phyloP scores from a whole-genome alignment of 1,284 basidiomycete species.

The Gomphus sp. region DNA sequence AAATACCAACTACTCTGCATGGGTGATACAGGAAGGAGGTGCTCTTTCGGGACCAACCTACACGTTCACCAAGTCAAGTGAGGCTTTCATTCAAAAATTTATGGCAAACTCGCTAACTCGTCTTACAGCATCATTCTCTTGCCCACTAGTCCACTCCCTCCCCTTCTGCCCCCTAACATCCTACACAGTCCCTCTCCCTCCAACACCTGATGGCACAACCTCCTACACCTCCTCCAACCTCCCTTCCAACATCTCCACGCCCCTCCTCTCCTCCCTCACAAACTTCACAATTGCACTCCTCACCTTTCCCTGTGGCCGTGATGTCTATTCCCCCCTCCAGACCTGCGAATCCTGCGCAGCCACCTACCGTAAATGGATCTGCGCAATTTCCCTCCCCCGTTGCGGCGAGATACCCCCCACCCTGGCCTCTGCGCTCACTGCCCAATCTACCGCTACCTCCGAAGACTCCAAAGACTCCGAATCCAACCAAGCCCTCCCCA shows the following conservation, averaged over 20 bases:
- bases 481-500: not conserved
- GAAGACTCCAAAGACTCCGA: not conserved
- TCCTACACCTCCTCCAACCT: slow-evolving; percentile 46
- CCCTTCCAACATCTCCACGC: slow-evolving; percentile 36
- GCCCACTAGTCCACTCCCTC: slow-evolving; percentile 62
- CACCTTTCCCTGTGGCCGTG: slow-evolving; percentile 71
- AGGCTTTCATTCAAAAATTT: slow-evolving; percentile 14
- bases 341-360: slow-evolving; percentile 68
- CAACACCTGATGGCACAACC: slow-evolving; percentile 25
- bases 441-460: slow-evolving; percentile 2
- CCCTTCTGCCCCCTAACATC: slow-evolving; percentile 66
- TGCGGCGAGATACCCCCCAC: slow-evolving; percentile 30
- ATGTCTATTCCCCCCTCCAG: slow-evolving; percentile 71
- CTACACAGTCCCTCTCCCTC: slow-evolving; percentile 61
- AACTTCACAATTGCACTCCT: slow-evolving; percentile 69
- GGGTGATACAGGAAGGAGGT: slow-evolving; percentile 41
- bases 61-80: slow-evolving; percentile 63
- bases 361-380: slow-evolving; percentile 75
- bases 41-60: slow-evolving; percentile 54
- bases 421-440: slow-evolving; percentile 18
- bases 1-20: slow-evolving; percentile 64
- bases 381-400: slow-evolving; percentile 65
- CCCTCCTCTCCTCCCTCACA: slow-evolving; percentile 50
- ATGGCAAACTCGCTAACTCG: not conserved
- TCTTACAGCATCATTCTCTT: slow-evolving; percentile 52